These are phyloP conservation scores for Paraphoma chrysanthemicola DNA, from an alignment of 2,329 filamentous ascomycete species.

Conservation along the genomic window DNA sequence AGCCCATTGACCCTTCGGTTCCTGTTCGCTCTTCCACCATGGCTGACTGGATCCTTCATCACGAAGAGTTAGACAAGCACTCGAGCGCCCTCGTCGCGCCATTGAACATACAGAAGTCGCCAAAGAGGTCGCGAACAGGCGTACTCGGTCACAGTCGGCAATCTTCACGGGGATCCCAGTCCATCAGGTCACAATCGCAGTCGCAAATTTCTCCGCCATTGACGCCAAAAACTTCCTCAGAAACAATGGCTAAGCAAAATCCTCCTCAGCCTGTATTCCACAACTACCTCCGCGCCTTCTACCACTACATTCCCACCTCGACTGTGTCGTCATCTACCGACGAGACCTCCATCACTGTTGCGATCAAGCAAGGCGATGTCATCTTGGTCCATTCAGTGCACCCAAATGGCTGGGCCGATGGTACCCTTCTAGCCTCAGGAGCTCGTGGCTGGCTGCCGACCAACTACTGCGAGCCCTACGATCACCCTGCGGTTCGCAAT, in stretches of 20 bases:
- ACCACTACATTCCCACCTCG: slow-evolving; percentile 84
- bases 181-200: slow-evolving; percentile 39
- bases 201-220: slow-evolving; percentile 77
- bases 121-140: slow-evolving; percentile 31
- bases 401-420: slow-evolving; percentile 98
- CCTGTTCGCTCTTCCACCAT: slow-evolving; percentile 22
- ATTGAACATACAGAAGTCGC: slow-evolving; percentile 47
- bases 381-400: slow-evolving; percentile 96
- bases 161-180: slow-evolving; percentile 40
- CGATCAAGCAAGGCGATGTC: slow-evolving; percentile 88
- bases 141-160: slow-evolving; percentile 36
- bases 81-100: slow-evolving; percentile 46
- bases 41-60: slow-evolving; percentile 34
- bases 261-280: slow-evolving; percentile 74
- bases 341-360: slow-evolving; percentile 72
- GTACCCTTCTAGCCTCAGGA: slow-evolving; percentile 84
- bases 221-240: slow-evolving; percentile 73
- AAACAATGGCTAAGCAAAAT: slow-evolving; percentile 59
- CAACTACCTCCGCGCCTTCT: slow-evolving; percentile 94
- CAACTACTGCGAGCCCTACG: slow-evolving; percentile 96
- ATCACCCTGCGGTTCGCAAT: slow-evolving; percentile 84
- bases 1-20: background rate
- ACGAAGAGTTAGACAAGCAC: slow-evolving; percentile 39
- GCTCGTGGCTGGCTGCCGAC: slow-evolving; percentile 95
- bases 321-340: slow-evolving; percentile 80